Evolutionary conservation across 106 monocot genomes (phyloP).

Genomic region (Dendrobium officinale): DNA sequence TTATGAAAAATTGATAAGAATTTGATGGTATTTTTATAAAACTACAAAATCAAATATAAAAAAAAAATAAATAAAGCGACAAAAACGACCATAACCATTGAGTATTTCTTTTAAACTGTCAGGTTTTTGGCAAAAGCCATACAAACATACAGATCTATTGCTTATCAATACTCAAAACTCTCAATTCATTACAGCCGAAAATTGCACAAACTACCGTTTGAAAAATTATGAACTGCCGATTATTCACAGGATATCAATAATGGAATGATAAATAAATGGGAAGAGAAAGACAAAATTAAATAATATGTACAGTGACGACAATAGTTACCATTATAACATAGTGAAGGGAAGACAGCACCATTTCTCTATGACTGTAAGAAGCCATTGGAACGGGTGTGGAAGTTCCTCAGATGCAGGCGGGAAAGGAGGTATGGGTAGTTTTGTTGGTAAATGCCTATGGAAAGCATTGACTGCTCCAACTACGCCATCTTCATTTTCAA

Average conservation of each 20-base stretch:
- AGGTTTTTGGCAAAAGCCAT: too few species aligned
- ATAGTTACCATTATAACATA: not conserved
- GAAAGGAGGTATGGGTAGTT: slow-evolving; percentile 16
- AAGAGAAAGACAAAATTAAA: not conserved
- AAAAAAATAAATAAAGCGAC: too few species aligned
- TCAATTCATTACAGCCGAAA: too few species aligned
- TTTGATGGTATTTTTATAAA: too few species aligned
- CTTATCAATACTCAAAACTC: too few species aligned
- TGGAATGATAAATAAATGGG: not conserved
- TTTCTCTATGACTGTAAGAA: slow-evolving; percentile 38
- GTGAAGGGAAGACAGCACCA: slow-evolving; percentile 52
- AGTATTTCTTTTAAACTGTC: too few species aligned
- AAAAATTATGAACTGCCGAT: too few species aligned
- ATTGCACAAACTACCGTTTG: too few species aligned
- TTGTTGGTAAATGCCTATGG: slow-evolving; percentile 32
- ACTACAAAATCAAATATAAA: too few species aligned
- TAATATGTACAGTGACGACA: not conserved
- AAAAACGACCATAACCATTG: too few species aligned
- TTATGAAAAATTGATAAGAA: too few species aligned
- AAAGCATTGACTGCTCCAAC: slow-evolving; percentile 50
- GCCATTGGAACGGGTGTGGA: slow-evolving; percentile 23
- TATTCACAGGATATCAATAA: not conserved
- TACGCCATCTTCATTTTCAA: slow-evolving; percentile 58
- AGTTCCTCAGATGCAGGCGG: slow-evolving; percentile 10
- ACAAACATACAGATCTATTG: too few species aligned